Evolutionary conservation across 345 rosid species (phyloP).

Genomic region (Ceriops zippeliana): DNA sequence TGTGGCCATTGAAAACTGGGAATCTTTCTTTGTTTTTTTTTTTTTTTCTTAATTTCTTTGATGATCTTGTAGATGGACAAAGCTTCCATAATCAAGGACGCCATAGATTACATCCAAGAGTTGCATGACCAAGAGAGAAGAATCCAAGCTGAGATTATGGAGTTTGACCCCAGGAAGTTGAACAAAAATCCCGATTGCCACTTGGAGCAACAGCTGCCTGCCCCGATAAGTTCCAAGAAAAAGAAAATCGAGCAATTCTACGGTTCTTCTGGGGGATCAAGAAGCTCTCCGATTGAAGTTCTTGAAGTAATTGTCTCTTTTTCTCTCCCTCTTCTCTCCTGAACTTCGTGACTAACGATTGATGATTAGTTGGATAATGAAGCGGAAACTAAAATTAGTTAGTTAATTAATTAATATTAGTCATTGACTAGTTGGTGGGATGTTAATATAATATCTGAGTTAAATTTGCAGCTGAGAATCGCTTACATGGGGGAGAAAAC

Average conservation of each 20-base stretch:
- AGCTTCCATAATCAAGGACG: conserved; percentile 97
- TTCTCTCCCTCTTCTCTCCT: background rate
- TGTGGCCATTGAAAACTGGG: too few species aligned
- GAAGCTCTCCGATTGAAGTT: conserved; percentile 54
- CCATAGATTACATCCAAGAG: conserved; percentile 81
- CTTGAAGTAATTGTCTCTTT: conserved; percentile 35
- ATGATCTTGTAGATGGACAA: conserved; percentile 72
- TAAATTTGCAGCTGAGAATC: conserved; percentile 53
- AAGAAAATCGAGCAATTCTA: conserved; percentile 42
- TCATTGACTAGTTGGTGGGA: background rate
- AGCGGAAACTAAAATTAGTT: too few species aligned
- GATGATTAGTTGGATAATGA: too few species aligned
- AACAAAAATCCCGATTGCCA: conserved; percentile 40
- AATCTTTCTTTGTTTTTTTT: background rate
- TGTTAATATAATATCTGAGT: too few species aligned
- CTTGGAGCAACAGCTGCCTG: conserved; percentile 56
- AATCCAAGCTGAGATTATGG: conserved; percentile 65
- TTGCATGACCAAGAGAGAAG: conserved; percentile 71
- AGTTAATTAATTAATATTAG: background rate
- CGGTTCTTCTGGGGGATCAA: conserved; percentile 36
- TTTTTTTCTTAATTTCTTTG: background rate
- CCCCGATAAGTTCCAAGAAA: conserved; percentile 63
- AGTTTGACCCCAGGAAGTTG: conserved; percentile 56
- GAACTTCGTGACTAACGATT: background rate
- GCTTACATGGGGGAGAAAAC: conserved; percentile 69